Percentiles rank a stretch among this genome's conserved stretches.
phyloP scores from a whole-genome alignment of 2,329 filamentous ascomycete genomes.

The Epichloe gansuensis region DNA sequence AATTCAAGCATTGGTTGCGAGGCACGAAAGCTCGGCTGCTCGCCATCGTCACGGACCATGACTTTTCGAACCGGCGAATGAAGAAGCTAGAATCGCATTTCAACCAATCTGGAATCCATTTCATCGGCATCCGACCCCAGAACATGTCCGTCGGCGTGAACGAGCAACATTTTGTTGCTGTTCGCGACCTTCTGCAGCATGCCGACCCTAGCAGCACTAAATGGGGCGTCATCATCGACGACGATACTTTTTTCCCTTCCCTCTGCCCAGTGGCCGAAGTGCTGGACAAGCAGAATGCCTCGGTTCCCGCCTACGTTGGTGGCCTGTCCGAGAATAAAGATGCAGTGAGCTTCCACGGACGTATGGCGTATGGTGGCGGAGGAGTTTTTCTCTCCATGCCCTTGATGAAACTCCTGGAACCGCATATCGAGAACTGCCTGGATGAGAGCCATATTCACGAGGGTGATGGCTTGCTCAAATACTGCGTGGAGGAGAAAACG shows the following conservation, averaged over 20 bases:
- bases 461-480: conserved; percentile 43
- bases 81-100: conserved; percentile 17
- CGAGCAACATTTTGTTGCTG: conserved; percentile 44
- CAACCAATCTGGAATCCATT: conserved; percentile 19
- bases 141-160: conserved; percentile 27
- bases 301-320: conserved; percentile 38
- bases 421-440: conserved; percentile 36
- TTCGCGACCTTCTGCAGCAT: conserved; percentile 34
- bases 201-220: conserved; percentile 31
- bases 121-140: conserved; percentile 21
- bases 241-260: conserved; percentile 51
- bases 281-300: conserved; percentile 35
- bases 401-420: conserved; percentile 33
- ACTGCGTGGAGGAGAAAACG: conserved; percentile 44
- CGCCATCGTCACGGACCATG: conserved; percentile 33
- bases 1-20: conserved; percentile 43
- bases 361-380: conserved; percentile 49
- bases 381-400: conserved; percentile 45
- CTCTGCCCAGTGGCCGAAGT: conserved; percentile 36
- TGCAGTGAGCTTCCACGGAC: conserved; percentile 38
- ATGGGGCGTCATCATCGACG: conserved; percentile 47
- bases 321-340: conserved; percentile 43
- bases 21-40: conserved; percentile 38
- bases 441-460: conserved; percentile 24
- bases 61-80: conserved; percentile 9